phyloP scores from a whole-genome alignment of 352 stramenopile genomes.

The Phytophthora quininea region DNA sequence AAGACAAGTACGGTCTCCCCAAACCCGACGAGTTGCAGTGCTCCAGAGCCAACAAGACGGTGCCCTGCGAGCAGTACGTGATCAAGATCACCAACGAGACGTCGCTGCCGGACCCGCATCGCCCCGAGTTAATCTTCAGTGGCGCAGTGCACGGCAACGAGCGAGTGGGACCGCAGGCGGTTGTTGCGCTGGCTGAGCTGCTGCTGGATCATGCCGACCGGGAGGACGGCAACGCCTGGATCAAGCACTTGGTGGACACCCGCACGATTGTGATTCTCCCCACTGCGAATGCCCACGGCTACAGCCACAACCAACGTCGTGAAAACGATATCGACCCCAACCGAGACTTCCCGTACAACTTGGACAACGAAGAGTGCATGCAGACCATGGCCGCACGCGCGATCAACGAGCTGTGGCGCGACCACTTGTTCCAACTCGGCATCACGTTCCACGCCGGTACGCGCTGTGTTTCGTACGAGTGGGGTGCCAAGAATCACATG shows the following conservation, averaged over 20 bases:
- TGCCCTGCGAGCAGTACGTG: conserved; percentile 78
- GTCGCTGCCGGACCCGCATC: conserved; percentile 57
- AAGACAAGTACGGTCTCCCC: conserved; percentile 77
- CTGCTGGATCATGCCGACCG: conserved; percentile 63
- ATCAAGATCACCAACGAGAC: conserved; percentile 86
- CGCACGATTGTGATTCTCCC: conserved; percentile 82
- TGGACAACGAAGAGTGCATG: conserved; percentile 83
- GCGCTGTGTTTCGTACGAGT: conserved; percentile 96
- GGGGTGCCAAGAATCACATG: conserved; percentile 91
- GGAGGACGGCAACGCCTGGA: conserved; percentile 53
- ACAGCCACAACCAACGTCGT: conserved; percentile 73
- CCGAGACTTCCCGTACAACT: conserved; percentile 96
- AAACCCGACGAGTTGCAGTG: conserved; percentile 57
- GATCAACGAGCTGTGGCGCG: conserved; percentile 95
- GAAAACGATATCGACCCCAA: conserved; percentile 95
- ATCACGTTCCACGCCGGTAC: conserved; percentile 98
- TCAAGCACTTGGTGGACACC: conserved; percentile 84
- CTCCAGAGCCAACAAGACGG: conserved; percentile 39
- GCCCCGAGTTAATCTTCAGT: conserved; percentile 95
- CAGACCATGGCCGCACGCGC: conserved; percentile 92
- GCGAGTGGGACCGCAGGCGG: conserved; percentile 87
- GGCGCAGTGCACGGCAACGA: conserved; percentile 95
- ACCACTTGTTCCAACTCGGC: conserved; percentile 95
- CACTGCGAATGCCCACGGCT: conserved; percentile 94
- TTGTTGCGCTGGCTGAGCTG: conserved; percentile 75